Evolutionary conservation across 805 yeast species (phyloP).

Genomic region (Saccharomyces jurei): DNA sequence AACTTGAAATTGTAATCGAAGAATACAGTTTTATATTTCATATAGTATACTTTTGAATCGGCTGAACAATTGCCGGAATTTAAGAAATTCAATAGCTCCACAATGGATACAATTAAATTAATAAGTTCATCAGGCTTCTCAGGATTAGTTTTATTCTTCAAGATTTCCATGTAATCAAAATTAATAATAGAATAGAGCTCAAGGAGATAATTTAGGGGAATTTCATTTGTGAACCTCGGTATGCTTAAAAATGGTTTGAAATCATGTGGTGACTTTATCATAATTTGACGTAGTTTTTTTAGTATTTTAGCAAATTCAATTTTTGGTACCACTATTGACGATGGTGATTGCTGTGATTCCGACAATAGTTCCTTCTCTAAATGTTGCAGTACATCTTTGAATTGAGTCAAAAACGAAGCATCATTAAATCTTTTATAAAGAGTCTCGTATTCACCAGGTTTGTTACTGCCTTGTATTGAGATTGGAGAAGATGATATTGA

Average conservation of each 20-base stretch:
- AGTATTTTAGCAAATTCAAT: slow-evolving; percentile 12
- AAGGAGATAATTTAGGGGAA: slow-evolving; percentile 23
- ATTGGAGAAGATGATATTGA: slow-evolving; percentile 4
- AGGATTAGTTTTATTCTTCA: slow-evolving; percentile 12
- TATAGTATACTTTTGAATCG: slow-evolving; percentile 17
- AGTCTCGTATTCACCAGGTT: neutral
- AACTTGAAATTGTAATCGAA: slow-evolving; percentile 20
- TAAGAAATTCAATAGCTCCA: slow-evolving; percentile 12
- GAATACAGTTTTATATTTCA: slow-evolving; percentile 23
- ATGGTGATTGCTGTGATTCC: neutral
- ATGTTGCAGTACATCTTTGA: slow-evolving; percentile 10
- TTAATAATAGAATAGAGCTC: slow-evolving; percentile 29
- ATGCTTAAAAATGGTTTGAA: slow-evolving; percentile 26
- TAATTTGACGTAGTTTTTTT: slow-evolving; percentile 13
- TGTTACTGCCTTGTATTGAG: neutral
- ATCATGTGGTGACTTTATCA: slow-evolving; percentile 22
- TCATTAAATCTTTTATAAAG: neutral
- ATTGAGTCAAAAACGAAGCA: neutral
- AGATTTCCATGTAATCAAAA: slow-evolving; percentile 13
- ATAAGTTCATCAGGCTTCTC: slow-evolving; percentile 3
- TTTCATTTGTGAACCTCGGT: slow-evolving; percentile 20
- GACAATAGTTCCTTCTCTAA: slow-evolving; percentile 14
- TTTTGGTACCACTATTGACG: neutral
- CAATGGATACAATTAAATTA: neutral
- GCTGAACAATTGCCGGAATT: slow-evolving; percentile 3